Evolutionary conservation across 352 stramenopile species (phyloP).

Genomic region (Phytophthora sp.): DNA sequence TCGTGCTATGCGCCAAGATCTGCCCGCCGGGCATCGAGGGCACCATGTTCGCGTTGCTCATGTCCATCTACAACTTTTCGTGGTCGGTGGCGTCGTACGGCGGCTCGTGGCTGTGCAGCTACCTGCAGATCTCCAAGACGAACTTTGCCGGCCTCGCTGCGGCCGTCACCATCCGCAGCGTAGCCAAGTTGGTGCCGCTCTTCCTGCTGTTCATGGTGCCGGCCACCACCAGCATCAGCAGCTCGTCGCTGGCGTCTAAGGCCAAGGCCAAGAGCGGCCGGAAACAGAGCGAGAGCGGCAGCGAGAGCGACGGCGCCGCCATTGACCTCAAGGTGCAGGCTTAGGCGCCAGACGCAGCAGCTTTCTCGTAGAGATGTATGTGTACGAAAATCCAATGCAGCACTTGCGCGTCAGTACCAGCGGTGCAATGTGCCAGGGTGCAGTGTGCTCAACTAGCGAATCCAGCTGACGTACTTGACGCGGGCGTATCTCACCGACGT

Average conservation of each 20-base stretch:
- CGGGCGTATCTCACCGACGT: too few relatives aligned
- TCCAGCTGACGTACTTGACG: too few relatives aligned
- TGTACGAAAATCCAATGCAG: slow-evolving; percentile 10
- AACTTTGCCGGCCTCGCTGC: slow-evolving; percentile 66
- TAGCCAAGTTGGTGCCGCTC: slow-evolving; percentile 71
- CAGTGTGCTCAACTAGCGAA: too few relatives aligned
- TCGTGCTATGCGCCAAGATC: slow-evolving; percentile 96
- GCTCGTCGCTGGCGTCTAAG: slow-evolving; percentile 45
- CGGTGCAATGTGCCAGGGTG: slow-evolving; percentile 1
- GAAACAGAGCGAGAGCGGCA: slow-evolving; percentile 35
- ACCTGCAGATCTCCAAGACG: slow-evolving; percentile 77
- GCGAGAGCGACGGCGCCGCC: slow-evolving; percentile 22
- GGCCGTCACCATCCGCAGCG: slow-evolving; percentile 64
- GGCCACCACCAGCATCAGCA: slow-evolving; percentile 70
- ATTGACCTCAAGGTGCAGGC: slow-evolving; percentile 42
- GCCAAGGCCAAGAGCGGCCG: slow-evolving; percentile 22
- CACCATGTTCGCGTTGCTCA: slow-evolving; percentile 94
- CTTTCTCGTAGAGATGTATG: background rate
- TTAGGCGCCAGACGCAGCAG: slow-evolving; percentile 11
- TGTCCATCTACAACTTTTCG: slow-evolving; percentile 89
- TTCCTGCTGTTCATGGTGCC: slow-evolving; percentile 80
- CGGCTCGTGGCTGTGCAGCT: slow-evolving; percentile 79
- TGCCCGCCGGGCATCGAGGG: slow-evolving; percentile 96
- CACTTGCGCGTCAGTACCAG: background rate
- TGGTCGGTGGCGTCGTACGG: slow-evolving; percentile 81